phyloP scores from a whole-genome alignment of 139 green algal species.

The Chlorella sp. region DNA sequence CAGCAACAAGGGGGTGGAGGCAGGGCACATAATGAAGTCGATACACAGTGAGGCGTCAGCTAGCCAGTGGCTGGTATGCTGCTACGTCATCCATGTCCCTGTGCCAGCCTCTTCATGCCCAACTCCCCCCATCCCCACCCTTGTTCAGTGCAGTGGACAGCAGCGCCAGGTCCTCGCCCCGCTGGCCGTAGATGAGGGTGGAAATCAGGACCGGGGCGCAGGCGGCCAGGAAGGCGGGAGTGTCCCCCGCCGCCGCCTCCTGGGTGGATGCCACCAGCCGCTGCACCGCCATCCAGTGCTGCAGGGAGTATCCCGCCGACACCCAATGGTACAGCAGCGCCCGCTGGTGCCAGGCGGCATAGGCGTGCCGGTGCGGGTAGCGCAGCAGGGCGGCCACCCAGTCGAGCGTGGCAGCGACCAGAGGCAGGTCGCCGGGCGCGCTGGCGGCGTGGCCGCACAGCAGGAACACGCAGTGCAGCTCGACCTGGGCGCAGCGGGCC shows the following conservation, averaged over 20 bases:
- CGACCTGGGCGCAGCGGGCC: conserved; percentile 27
- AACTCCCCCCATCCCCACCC: background rate
- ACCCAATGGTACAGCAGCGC: conserved; percentile 34
- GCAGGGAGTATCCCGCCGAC: conserved; percentile 1
- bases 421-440: background rate
- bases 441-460: conserved; percentile 41
- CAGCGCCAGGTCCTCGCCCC: conserved; percentile 23
- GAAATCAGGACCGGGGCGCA: conserved; percentile 16
- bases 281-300: conserved; percentile 20
- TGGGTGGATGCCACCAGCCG: conserved; percentile 26
- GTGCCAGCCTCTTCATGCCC: background rate
- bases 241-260: background rate
- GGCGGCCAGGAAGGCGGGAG: background rate
- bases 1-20: background rate
- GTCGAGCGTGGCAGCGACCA: conserved; percentile 39
- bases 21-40: background rate
- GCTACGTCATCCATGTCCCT: background rate
- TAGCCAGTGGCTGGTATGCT: background rate
- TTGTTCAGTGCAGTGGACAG: background rate
- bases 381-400: conserved; percentile 28
- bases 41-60: background rate
- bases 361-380: conserved; percentile 44
- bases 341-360: conserved; percentile 30
- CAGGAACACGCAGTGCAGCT: conserved; percentile 43
- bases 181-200: conserved; percentile 35